These are phyloP conservation scores for Prunus dulcis DNA, from an alignment of 306 rosid species.

Conservation along the genomic window DNA sequence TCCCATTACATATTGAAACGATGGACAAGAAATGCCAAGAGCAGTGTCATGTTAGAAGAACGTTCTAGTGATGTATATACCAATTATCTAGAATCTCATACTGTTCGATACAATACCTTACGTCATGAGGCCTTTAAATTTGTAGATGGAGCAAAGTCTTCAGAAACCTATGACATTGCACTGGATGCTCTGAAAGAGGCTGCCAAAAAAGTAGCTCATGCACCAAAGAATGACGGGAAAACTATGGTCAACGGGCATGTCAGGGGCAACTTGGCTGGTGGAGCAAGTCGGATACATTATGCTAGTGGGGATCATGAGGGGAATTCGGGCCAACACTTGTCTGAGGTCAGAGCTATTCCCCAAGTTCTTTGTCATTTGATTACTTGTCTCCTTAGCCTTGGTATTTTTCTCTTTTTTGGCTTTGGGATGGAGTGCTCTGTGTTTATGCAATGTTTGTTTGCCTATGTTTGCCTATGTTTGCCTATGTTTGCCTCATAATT, in stretches of 20 bases:
- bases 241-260: conserved; percentile 56
- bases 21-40: conserved; percentile 98
- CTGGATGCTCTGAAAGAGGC: conserved; percentile 72
- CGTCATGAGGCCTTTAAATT: conserved; percentile 83
- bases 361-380: conserved; percentile 9
- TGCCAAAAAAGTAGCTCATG: conserved; percentile 57
- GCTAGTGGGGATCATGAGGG: conserved; percentile 41
- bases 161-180: conserved; percentile 67
- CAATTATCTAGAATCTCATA: conserved; percentile 92
- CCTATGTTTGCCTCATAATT: background rate
- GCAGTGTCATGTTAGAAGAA: conserved; percentile 83
- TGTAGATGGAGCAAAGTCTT: conserved; percentile 75
- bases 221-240: conserved; percentile 53
- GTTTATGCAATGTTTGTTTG: background rate
- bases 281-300: conserved; percentile 39
- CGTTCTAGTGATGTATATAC: conserved; percentile 66
- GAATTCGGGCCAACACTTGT: conserved; percentile 55
- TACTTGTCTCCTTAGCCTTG: background rate
- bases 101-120: conserved; percentile 85
- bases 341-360: conserved; percentile 63
- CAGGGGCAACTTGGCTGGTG: conserved; percentile 42
- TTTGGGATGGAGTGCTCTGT: background rate
- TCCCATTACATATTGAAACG: conserved; percentile 90
- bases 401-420: background rate
- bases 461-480: background rate